Conservation (phyloP, 768 basidiomycete genomes). For the Ramaria rubella region DNA sequence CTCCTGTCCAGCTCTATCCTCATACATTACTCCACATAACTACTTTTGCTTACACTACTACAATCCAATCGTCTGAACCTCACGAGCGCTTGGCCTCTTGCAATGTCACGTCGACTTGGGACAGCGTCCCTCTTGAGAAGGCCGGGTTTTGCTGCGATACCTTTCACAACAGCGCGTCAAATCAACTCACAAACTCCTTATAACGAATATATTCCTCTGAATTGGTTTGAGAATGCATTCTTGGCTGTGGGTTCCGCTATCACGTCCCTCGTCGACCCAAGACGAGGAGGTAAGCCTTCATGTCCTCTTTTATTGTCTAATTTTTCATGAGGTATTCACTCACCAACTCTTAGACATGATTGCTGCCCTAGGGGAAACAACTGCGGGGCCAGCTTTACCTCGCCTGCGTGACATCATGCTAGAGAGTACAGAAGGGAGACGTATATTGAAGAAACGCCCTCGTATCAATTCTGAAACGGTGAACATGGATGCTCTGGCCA, state of each 20-base stretch:
- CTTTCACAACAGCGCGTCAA: not conserved
- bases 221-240: slow-evolving; percentile 74
- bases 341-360: slow-evolving; percentile 68
- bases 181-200: slow-evolving; percentile 43
- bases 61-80: no score
- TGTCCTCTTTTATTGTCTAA: not conserved
- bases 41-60: no score
- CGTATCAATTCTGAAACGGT: slow-evolving; percentile 71
- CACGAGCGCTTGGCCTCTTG: not conserved
- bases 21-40: no score
- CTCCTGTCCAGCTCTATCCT: not conserved
- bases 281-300: slow-evolving; percentile 72
- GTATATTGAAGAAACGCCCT: slow-evolving; percentile 78
- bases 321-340: not conserved
- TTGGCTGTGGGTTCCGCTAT: slow-evolving; percentile 82
- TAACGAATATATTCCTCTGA: slow-evolving; percentile 76
- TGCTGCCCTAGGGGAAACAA: slow-evolving; percentile 89
- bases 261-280: slow-evolving; percentile 73
- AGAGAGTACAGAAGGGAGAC: slow-evolving; percentile 71
- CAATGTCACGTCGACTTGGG: not conserved
- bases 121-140: not conserved
- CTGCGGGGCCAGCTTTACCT: slow-evolving; percentile 73
- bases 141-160: not conserved
- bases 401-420: slow-evolving; percentile 73
- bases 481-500: slow-evolving; percentile 58